phyloP scores from a whole-genome alignment of 176 grass and related monocot species.

The Areca catechu region DNA sequence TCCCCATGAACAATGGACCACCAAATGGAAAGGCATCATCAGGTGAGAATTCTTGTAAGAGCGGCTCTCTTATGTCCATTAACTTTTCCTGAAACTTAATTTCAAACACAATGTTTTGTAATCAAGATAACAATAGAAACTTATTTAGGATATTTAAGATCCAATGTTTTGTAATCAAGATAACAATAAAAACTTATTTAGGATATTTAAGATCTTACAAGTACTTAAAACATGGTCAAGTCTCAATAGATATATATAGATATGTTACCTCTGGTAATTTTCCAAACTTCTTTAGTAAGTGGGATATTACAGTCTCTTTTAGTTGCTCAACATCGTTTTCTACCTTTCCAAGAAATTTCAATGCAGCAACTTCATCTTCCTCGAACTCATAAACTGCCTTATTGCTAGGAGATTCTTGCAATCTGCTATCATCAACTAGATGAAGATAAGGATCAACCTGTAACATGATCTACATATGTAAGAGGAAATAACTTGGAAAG shows the following conservation, averaged over 20 bases:
- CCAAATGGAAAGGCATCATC: constrained; percentile 84
- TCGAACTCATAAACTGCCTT: constrained; percentile 52
- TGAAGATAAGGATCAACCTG: constrained; percentile 83
- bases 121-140: too few relatives aligned
- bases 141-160: too few relatives aligned
- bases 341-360: constrained; percentile 56
- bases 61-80: constrained; percentile 50
- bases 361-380: constrained; percentile 71
- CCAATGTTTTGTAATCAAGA: too few relatives aligned
- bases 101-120: neutral
- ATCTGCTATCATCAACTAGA: constrained; percentile 45
- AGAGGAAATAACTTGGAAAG: neutral
- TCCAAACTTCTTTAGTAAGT: constrained; percentile 56
- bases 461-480: constrained; percentile 23
- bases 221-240: too few relatives aligned
- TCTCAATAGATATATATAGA: too few relatives aligned
- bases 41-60: constrained; percentile 75
- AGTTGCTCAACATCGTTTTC: constrained; percentile 56
- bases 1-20: constrained; percentile 71
- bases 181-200: too few relatives aligned
- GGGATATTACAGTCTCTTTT: constrained; percentile 54
- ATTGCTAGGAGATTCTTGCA: constrained; percentile 32
- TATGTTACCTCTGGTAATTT: constrained; percentile 49
- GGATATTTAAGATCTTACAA: too few relatives aligned
- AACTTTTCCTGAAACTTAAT: constrained; percentile 44